These are phyloP conservation scores for Tolypocladium tundrense DNA, from an alignment of 2,329 filamentous ascomycete species.

Conservation along the genomic window DNA sequence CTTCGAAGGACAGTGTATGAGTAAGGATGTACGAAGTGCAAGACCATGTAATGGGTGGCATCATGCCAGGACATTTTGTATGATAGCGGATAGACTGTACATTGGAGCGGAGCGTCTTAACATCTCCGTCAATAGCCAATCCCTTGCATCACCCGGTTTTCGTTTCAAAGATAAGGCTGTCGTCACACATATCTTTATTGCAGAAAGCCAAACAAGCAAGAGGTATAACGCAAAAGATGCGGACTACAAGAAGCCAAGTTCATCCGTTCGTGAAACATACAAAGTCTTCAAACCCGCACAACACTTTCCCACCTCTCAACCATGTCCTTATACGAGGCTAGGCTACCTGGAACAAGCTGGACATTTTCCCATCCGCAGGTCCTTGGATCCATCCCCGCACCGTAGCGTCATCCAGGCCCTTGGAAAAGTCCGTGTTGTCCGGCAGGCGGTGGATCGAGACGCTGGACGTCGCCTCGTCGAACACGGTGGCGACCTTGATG, in stretches of 20 bases:
- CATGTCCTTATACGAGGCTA: neutral
- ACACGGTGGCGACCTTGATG: conserved; percentile 56
- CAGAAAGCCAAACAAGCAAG: conserved; percentile 4
- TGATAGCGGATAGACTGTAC: neutral
- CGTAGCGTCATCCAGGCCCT: conserved; percentile 25
- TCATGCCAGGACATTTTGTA: neutral
- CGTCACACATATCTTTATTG: conserved; percentile 4
- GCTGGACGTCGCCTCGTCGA: conserved; percentile 38
- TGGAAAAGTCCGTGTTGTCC: conserved; percentile 27
- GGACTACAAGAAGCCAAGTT: neutral
- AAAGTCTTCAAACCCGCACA: neutral
- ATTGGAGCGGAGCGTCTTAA: neutral
- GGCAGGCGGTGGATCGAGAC: conserved; percentile 47
- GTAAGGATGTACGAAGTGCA: neutral
- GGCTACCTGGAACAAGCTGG: conserved; percentile 12
- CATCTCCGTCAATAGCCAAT: neutral
- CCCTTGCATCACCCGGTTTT: neutral
- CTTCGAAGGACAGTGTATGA: neutral
- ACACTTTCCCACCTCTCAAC: neutral
- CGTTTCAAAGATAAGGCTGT: neutral
- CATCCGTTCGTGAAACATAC: neutral
- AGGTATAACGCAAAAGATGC: neutral
- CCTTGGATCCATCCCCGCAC: conserved; percentile 23
- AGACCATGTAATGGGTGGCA: neutral
- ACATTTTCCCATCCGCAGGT: conserved; percentile 7